Percentiles rank a stretch among this genome's conserved stretches.
These are phyloP conservation scores for Pythium sukuiense DNA, from an alignment of 352 stramenopile species.

Conservation along the genomic window DNA sequence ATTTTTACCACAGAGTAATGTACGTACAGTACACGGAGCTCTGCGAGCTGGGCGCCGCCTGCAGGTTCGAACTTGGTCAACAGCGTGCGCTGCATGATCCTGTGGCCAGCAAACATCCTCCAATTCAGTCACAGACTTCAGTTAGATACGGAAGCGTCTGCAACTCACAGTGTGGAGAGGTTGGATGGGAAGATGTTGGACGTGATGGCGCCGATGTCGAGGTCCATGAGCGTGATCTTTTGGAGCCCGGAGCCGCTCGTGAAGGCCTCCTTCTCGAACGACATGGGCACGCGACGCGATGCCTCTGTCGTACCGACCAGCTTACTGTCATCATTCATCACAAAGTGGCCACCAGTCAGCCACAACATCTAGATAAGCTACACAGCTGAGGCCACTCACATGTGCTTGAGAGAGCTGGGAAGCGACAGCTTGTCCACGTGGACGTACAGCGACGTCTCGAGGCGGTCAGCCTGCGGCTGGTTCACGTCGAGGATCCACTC, in stretches of 20 bases:
- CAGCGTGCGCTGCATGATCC: constrained; percentile 59
- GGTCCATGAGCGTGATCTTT: constrained; percentile 60
- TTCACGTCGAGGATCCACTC: constrained; percentile 61
- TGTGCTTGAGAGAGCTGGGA: constrained; percentile 51
- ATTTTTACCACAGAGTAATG: not conserved
- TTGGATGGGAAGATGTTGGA: constrained; percentile 63
- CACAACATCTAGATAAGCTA: not conserved
- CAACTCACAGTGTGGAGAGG: constrained; percentile 53
- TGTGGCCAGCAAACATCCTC: constrained; percentile 16
- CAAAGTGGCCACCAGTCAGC: not conserved
- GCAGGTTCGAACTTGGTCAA: constrained; percentile 64
- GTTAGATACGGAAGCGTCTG: not conserved
- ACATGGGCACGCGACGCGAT: constrained; percentile 57
- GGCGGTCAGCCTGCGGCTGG: constrained; percentile 64
- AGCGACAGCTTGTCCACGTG: constrained; percentile 49
- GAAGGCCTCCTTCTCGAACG: constrained; percentile 55
- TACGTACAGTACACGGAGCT: constrained; percentile 58
- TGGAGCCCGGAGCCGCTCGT: constrained; percentile 41
- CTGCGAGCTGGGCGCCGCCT: constrained; percentile 41
- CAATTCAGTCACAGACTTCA: not conserved
- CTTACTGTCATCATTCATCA: constrained; percentile 32
- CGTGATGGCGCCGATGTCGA: constrained; percentile 59
- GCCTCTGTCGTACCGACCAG: constrained; percentile 54
- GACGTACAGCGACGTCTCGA: constrained; percentile 61
- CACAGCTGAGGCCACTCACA: constrained; percentile 37